phyloP scores from a whole-genome alignment of 2,329 filamentous ascomycete genomes.

The Hypoxylon sp. region DNA sequence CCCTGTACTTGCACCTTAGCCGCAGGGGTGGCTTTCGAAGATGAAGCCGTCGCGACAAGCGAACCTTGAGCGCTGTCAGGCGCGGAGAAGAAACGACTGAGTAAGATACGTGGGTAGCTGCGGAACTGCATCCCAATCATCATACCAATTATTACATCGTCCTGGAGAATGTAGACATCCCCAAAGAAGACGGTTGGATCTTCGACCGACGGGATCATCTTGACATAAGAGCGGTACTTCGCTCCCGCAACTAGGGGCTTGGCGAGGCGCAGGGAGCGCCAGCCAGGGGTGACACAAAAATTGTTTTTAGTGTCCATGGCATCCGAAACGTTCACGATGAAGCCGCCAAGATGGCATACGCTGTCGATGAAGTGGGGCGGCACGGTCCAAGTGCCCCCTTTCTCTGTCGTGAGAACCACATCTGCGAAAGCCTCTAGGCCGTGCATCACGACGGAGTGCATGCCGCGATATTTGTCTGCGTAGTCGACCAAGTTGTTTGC shows the following conservation, averaged over 20 bases:
- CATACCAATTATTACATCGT: slow-evolving; percentile 54
- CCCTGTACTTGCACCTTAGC: slow-evolving; percentile 1
- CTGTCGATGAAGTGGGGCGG: slow-evolving; percentile 59
- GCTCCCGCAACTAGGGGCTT: slow-evolving; percentile 52
- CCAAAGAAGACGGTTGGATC: slow-evolving; percentile 52
- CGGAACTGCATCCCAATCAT: slow-evolving; percentile 57
- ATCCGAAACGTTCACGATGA: slow-evolving; percentile 59
- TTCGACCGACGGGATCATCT: slow-evolving; percentile 55
- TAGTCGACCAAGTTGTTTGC: slow-evolving; percentile 57
- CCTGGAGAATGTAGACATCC: slow-evolving; percentile 57
- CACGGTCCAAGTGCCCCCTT: slow-evolving; percentile 57
- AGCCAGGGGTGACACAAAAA: slow-evolving; percentile 59
- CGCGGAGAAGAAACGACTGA: slow-evolving; percentile 59
- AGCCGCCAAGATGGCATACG: slow-evolving; percentile 58
- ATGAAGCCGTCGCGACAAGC: neutral
- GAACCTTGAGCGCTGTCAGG: slow-evolving; percentile 25
- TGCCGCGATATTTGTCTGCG: slow-evolving; percentile 56
- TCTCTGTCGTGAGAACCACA: slow-evolving; percentile 53
- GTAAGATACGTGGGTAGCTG: slow-evolving; percentile 55
- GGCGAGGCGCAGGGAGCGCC: slow-evolving; percentile 54
- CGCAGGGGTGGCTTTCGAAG: neutral
- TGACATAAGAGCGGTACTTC: slow-evolving; percentile 57
- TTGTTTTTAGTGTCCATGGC: slow-evolving; percentile 52
- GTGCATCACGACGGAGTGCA: slow-evolving; percentile 58
- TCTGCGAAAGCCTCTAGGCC: slow-evolving; percentile 54